Conservation (phyloP, 2,329 filamentous ascomycete genomes). For the Apiospora phragmitis region DNA sequence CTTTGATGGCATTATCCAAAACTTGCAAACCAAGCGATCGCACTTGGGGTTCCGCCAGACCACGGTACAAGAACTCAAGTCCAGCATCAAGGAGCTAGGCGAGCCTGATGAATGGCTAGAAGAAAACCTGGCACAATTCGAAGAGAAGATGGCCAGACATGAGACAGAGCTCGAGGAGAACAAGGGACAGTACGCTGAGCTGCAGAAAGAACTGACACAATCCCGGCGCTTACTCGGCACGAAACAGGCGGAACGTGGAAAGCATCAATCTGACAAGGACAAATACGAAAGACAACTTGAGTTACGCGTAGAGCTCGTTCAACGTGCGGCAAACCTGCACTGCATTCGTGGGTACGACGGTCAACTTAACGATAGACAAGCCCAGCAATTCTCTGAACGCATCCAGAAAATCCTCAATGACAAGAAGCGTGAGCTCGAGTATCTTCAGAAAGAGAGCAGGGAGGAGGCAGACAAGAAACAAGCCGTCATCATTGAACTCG, state of each 20-base stretch:
- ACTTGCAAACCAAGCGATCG: slow-evolving; percentile 74
- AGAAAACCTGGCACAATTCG: slow-evolving; percentile 72
- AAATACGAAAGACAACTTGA: slow-evolving; percentile 80
- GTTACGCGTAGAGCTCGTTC: slow-evolving; percentile 71
- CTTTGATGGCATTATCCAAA: slow-evolving; percentile 72
- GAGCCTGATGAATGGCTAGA: slow-evolving; percentile 79
- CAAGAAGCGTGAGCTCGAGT: slow-evolving; percentile 77
- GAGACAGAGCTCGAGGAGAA: slow-evolving; percentile 63
- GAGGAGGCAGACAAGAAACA: slow-evolving; percentile 76
- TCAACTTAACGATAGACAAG: slow-evolving; percentile 71
- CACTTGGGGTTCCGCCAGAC: slow-evolving; percentile 70
- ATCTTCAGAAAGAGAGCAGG: slow-evolving; percentile 70
- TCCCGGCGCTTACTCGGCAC: slow-evolving; percentile 48
- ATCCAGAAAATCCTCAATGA: slow-evolving; percentile 75
- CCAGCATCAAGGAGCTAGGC: slow-evolving; percentile 72
- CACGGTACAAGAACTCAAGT: slow-evolving; percentile 68
- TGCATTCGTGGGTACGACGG: slow-evolving; percentile 83
- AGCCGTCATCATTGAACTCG: slow-evolving; percentile 68
- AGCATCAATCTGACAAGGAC: slow-evolving; percentile 81
- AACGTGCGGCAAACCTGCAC: slow-evolving; percentile 73
- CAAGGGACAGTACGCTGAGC: slow-evolving; percentile 63
- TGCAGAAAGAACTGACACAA: slow-evolving; percentile 52
- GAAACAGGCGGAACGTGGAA: slow-evolving; percentile 69
- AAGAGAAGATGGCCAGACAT: slow-evolving; percentile 69
- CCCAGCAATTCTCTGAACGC: slow-evolving; percentile 75